Evolutionary conservation across 1,139 yeast genomes (phyloP).

Genomic region (Candida buenavistaensis): DNA sequence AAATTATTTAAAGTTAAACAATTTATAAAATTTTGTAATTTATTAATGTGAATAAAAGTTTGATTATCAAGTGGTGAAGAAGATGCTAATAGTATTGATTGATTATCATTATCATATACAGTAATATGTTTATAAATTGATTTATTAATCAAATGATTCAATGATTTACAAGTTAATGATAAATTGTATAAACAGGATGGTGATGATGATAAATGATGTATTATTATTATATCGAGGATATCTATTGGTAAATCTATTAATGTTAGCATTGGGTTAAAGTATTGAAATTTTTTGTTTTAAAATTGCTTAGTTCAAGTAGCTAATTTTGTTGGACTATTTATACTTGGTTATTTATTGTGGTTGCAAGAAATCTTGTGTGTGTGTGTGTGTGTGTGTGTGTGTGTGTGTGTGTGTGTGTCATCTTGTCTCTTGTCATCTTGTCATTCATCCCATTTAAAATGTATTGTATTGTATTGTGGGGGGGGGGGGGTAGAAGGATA

Average conservation of each 20-base stretch:
- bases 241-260: not conserved
- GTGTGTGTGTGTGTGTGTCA: no score
- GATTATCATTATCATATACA: conserved; percentile 14
- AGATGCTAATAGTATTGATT: conserved; percentile 3
- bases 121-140: conserved; percentile 12
- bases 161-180: conserved; percentile 8
- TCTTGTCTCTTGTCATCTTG: no score
- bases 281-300: no score
- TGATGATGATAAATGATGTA: not conserved
- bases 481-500: no score
- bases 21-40: conserved; percentile 8
- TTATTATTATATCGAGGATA: not conserved
- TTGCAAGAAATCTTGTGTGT: no score
- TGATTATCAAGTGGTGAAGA: not conserved
- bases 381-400: no score
- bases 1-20: conserved; percentile 11
- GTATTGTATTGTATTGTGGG: no score
- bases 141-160: conserved; percentile 10
- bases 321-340: no score
- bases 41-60: conserved; percentile 12
- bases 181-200: not conserved
- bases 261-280: no score
- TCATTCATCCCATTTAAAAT: no score
- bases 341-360: no score
- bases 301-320: no score